Evolutionary conservation across 108 stramenopile species (phyloP).

Genomic region (Thalassiosira profunda): DNA sequence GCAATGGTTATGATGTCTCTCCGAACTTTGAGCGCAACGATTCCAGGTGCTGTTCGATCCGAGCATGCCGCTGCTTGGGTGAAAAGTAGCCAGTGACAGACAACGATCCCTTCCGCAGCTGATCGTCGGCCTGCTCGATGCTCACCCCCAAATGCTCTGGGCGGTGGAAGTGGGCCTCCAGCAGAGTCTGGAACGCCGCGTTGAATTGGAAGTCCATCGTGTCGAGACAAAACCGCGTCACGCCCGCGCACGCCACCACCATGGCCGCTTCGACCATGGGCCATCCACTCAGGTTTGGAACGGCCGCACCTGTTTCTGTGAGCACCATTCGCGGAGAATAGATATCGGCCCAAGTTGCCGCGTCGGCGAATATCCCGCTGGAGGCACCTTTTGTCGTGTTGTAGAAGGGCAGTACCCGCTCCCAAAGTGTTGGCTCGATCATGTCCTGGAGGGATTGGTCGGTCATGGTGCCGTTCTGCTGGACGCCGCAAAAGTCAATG

Average conservation of each 20-base stretch:
- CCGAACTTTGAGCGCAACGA: not conserved
- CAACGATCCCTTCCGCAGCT: not conserved
- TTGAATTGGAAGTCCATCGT: conserved; percentile 6
- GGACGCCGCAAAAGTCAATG: conserved; percentile 8
- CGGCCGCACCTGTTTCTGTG: conserved; percentile 1
- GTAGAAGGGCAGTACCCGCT: conserved; percentile 7
- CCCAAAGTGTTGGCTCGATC: conserved; percentile 12
- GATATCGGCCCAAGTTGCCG: not conserved
- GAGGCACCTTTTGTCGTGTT: not conserved
- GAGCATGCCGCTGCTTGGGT: not conserved
- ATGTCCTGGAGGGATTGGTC: not conserved
- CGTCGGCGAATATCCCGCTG: not conserved
- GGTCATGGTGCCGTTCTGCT: not conserved
- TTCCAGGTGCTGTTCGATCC: not conserved
- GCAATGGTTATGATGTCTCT: too few species aligned
- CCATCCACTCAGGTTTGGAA: conserved; percentile 5
- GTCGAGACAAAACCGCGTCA: conserved; percentile 8
- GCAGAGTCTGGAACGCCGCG: not conserved
- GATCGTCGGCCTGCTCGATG: conserved; percentile 1
- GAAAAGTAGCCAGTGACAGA: conserved; percentile 9
- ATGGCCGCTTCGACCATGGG: conserved; percentile 13
- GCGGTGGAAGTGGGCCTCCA: not conserved
- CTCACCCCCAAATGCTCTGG: not conserved
- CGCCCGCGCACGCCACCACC: conserved; percentile 14
- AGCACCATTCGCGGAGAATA: conserved; percentile 3